phyloP scores from a whole-genome alignment of 177 flowering plant species.

The Vitis hybrid region DNA sequence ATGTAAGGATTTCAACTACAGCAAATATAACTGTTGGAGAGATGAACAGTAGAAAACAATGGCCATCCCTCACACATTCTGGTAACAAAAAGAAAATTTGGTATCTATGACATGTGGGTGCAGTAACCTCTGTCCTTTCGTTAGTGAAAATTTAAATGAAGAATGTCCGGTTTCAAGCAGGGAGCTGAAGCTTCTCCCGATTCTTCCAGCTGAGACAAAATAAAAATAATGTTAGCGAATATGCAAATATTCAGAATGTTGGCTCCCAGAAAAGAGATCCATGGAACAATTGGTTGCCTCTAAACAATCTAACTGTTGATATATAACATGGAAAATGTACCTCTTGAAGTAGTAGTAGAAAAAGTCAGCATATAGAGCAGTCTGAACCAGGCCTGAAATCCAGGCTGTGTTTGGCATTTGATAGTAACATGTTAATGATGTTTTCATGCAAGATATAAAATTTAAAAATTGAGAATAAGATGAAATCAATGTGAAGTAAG shows the following conservation, averaged over 20 bases:
- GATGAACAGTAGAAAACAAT: no score
- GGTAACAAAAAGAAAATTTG: no score
- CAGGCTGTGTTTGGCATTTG: slow-evolving; percentile 39
- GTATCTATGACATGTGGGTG: no score
- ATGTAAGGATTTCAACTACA: no score
- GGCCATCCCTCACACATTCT: no score
- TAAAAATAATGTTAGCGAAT: not conserved
- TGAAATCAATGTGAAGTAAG: not conserved
- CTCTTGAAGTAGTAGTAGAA: slow-evolving; percentile 63
- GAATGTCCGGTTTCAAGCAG: slow-evolving; percentile 26
- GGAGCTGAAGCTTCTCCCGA: slow-evolving; percentile 41
- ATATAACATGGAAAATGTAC: slow-evolving; percentile 20
- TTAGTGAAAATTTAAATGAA: no score
- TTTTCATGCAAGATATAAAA: not conserved
- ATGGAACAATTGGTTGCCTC: not conserved
- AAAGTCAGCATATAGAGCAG: slow-evolving; percentile 61
- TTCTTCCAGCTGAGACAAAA: slow-evolving; percentile 50
- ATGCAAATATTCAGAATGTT: not conserved
- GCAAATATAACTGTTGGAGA: no score
- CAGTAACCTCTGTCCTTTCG: no score
- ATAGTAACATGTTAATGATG: not conserved
- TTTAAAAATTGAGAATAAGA: not conserved
- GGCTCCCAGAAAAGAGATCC: not conserved
- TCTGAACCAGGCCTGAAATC: slow-evolving; percentile 62
- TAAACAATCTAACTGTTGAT: not conserved